Evolutionary conservation across 2,329 filamentous ascomycete species (phyloP).

Genomic region (Claviceps arundinis): DNA sequence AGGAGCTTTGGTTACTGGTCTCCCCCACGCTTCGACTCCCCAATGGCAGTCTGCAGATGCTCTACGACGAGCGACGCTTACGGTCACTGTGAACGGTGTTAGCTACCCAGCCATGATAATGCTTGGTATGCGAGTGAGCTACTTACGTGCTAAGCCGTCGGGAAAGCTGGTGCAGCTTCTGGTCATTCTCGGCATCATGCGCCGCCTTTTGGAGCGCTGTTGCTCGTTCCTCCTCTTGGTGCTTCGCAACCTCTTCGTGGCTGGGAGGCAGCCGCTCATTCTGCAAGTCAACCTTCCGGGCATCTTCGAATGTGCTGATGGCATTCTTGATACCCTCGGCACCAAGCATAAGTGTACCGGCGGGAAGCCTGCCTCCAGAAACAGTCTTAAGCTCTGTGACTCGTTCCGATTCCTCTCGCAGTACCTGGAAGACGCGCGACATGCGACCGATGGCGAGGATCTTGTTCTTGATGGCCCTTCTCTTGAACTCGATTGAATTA

Average conservation of each 20-base stretch:
- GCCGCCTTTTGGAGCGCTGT: slow-evolving; percentile 77
- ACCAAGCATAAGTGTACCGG: slow-evolving; percentile 93
- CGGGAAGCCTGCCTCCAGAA: slow-evolving; percentile 79
- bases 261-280: slow-evolving; percentile 90
- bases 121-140: not conserved
- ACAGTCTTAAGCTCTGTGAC: slow-evolving; percentile 97
- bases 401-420: slow-evolving; percentile 92
- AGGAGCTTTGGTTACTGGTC: not conserved
- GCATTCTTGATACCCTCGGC: slow-evolving; percentile 98
- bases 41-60: too few relatives aligned
- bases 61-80: slow-evolving; percentile 12
- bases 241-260: slow-evolving; percentile 79
- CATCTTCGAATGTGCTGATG: slow-evolving; percentile 93
- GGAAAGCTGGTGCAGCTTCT: slow-evolving; percentile 72
- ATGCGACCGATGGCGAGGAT: slow-evolving; percentile 93
- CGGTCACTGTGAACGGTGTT: slow-evolving; percentile 17
- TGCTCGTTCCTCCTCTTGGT: slow-evolving; percentile 66
- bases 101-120: not conserved
- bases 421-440: slow-evolving; percentile 94
- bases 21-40: not conserved
- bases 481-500: slow-evolving; percentile 85
- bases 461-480: slow-evolving; percentile 98
- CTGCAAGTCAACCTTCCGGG: slow-evolving; percentile 89
- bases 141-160: slow-evolving; percentile 84
- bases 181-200: slow-evolving; percentile 83